Evolutionary conservation across 73 alveolate genomes (phyloP), one percentile per base, ranked within the genome.

Genomic region (Paramecium caudatum): DNA sequence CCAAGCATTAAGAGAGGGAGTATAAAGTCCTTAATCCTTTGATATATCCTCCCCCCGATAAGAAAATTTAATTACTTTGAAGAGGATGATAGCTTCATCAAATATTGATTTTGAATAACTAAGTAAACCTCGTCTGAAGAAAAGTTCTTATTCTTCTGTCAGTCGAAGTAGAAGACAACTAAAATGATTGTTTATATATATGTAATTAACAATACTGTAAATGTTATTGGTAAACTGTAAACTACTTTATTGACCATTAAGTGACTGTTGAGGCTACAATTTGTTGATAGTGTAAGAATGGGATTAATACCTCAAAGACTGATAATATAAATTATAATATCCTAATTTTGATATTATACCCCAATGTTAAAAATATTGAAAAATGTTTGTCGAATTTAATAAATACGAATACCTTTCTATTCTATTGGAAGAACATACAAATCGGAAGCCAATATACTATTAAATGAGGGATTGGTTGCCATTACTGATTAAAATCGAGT

Each of bases 111-210:
- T 55, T 55, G 80, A 55, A 5, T 23, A 55, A 55, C 23, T 55
- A 17, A 23, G 23, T 55, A 55, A 55, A 55, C 80, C 80, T 1
- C 45, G 46, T 55, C 30, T 55, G 43, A 55, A 55, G 30, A 55
- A 55, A 25, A 55, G 80, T 23, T 55, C 80, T 10, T 23, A 9
- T 55, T 55, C 80, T 55, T 27, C 36, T 55, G 23, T 55, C 13
- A 55, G 80, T 23, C 23, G 46, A 15, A 55, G 80, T 55, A 55
- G 80, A 55, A 55, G 80, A 55, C 30, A 43, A 55, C 17, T 21
- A 55, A 55, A 55, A 27, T 55, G 80, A 55, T 55, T 55, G 30
- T n/a, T n/a, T n/a, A n/a, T n/a, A n/a, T n/a, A n/a, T n/a, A n/a
- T n/a, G n/a, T n/a, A n/a, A n/a, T n/a, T n/a, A n/a, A n/a, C n/a